These are phyloP conservation scores for Coffea eugenioides DNA, from an alignment of 257 asterid species.

Conservation along the genomic window DNA sequence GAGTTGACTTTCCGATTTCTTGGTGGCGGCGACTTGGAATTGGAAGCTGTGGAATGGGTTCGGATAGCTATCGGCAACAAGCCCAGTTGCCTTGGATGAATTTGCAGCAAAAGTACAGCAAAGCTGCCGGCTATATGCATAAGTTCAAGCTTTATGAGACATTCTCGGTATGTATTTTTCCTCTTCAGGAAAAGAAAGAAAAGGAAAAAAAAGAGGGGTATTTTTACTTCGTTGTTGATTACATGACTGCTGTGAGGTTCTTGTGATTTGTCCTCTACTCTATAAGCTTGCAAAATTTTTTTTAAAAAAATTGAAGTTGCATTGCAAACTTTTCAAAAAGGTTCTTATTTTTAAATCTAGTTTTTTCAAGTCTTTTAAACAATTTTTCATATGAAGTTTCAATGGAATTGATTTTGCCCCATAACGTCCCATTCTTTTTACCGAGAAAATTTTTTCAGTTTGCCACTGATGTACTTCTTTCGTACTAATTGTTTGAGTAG, in stretches of 20 bases:
- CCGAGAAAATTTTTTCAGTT: background rate
- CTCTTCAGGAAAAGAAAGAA: background rate
- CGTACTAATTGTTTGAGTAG: background rate
- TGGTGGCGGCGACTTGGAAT: background rate
- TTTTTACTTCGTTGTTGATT: background rate
- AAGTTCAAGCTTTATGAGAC: slow-evolving; percentile 87
- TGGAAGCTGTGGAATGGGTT: slow-evolving; percentile 28
- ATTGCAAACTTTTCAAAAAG: background rate
- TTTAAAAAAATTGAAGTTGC: no score
- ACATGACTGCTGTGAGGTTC: background rate
- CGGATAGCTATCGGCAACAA: slow-evolving; percentile 22
- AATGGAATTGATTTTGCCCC: background rate
- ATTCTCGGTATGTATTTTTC: slow-evolving; percentile 56
- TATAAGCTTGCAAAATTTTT: background rate
- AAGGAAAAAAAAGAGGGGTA: background rate
- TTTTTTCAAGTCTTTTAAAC: no score
- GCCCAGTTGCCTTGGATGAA: slow-evolving; percentile 13
- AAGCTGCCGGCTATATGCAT: slow-evolving; percentile 41
- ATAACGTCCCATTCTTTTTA: no score
- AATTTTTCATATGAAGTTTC: background rate
- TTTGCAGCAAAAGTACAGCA: slow-evolving; percentile 20
- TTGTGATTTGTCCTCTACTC: background rate
- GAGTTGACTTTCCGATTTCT: slow-evolving; percentile 6
- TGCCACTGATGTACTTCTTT: background rate
- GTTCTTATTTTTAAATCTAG: background rate